Evolutionary conservation across 1,284 basidiomycete genomes (phyloP).

Genomic region (Ceratobasidium sp.): DNA sequence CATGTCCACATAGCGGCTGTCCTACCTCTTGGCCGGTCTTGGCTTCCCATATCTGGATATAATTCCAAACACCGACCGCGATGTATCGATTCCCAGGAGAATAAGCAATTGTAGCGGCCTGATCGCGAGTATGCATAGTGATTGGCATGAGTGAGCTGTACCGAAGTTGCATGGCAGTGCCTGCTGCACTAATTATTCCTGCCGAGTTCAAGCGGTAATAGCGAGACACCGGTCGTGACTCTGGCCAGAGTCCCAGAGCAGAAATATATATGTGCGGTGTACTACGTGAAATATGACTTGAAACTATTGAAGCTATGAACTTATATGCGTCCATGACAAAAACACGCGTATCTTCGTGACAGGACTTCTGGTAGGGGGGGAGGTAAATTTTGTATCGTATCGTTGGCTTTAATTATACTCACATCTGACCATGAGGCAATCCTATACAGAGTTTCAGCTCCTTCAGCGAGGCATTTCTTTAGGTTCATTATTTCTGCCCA

Average conservation of each 20-base stretch:
- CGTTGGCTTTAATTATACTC: too few species aligned
- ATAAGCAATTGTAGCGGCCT: too few species aligned
- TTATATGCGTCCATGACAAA: constrained; percentile 11
- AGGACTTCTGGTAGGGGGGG: not conserved
- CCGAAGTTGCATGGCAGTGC: not conserved
- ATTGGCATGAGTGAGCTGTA: too few species aligned
- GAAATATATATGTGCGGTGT: constrained; percentile 42
- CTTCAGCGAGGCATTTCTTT: not conserved
- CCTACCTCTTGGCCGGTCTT: too few species aligned
- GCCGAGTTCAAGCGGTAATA: not conserved
- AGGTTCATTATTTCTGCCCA: constrained; percentile 14
- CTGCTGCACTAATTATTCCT: not conserved
- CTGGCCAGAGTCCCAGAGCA: constrained; percentile 37
- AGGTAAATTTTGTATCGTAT: not conserved
- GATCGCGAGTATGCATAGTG: too few species aligned
- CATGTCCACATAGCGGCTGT: too few species aligned
- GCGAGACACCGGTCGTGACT: not conserved
- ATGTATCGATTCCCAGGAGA: too few species aligned
- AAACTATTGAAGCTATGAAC: constrained; percentile 30
- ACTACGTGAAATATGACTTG: constrained; percentile 14
- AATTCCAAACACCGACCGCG: too few species aligned
- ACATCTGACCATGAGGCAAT: not conserved
- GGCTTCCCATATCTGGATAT: too few species aligned
- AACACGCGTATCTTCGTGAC: not conserved
- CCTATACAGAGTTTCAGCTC: not conserved